These are phyloP conservation scores for Lepiota venenata DNA, from an alignment of 768 basidiomycete species.

Conservation along the genomic window DNA sequence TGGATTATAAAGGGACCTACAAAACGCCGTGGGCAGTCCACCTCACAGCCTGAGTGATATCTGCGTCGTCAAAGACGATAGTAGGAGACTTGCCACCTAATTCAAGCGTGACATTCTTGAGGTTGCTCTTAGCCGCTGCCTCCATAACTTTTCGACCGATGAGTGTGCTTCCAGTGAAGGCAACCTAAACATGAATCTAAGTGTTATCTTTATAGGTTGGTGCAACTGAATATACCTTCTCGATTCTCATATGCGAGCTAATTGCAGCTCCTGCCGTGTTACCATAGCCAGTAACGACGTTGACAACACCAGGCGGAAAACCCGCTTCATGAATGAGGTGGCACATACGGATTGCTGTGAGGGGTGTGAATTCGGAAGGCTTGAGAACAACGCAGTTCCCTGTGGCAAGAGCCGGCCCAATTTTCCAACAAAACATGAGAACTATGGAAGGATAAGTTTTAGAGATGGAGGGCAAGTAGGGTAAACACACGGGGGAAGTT, in stretches of 20 bases:
- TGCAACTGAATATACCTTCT: constrained; percentile 59
- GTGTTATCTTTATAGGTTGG: constrained; percentile 49
- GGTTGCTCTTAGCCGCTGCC: constrained; percentile 74
- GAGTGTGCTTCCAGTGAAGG: constrained; percentile 84
- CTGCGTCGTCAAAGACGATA: constrained; percentile 72
- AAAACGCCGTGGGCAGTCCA: constrained; percentile 75
- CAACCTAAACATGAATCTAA: constrained; percentile 30
- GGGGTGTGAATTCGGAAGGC: constrained; percentile 77
- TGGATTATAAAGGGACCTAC: constrained; percentile 36
- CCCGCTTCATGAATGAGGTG: constrained; percentile 69
- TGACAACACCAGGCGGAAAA: constrained; percentile 77
- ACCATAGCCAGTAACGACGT: constrained; percentile 74
- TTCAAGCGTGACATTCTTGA: constrained; percentile 84
- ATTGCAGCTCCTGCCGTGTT: constrained; percentile 68
- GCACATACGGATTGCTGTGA: constrained; percentile 57
- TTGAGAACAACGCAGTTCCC: constrained; percentile 79
- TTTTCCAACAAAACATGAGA: constrained; percentile 70
- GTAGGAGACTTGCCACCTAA: constrained; percentile 75
- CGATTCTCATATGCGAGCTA: constrained; percentile 64
- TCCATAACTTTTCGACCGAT: constrained; percentile 80
- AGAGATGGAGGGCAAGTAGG: neutral
- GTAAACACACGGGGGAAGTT: constrained; percentile 51
- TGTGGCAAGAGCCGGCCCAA: constrained; percentile 79
- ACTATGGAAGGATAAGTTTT: constrained; percentile 27
- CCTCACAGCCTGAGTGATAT: constrained; percentile 67